phyloP scores from a whole-genome alignment of 768 basidiomycete genomes.

The Tricholoma terreum region DNA sequence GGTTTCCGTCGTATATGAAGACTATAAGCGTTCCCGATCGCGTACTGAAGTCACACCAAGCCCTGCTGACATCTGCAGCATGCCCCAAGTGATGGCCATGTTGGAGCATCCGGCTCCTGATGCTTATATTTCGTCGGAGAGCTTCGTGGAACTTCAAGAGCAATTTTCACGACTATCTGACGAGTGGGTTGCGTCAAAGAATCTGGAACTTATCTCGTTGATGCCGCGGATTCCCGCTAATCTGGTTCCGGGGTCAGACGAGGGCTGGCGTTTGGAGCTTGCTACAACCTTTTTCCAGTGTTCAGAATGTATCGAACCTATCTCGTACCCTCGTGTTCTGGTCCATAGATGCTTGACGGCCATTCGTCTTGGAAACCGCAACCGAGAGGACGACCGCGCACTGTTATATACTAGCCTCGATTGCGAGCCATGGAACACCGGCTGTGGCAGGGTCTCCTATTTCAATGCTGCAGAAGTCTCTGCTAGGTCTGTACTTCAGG shows the following conservation, averaged over 20 bases:
- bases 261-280: slow-evolving; percentile 13
- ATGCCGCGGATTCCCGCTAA: slow-evolving; percentile 11
- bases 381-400: slow-evolving; percentile 20
- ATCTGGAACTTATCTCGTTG: slow-evolving; percentile 13
- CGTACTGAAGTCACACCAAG: slow-evolving; percentile 18
- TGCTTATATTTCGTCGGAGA: slow-evolving; percentile 13
- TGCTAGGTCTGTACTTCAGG: slow-evolving; percentile 12
- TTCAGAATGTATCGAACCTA: slow-evolving; percentile 19
- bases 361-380: slow-evolving; percentile 20
- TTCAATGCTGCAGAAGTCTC: slow-evolving; percentile 14
- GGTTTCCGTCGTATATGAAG: slow-evolving; percentile 15
- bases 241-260: background rate
- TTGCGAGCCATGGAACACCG: slow-evolving; percentile 21
- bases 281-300: slow-evolving; percentile 27
- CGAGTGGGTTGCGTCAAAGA: slow-evolving; percentile 20
- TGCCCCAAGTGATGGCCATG: slow-evolving; percentile 20
- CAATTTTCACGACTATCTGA: slow-evolving; percentile 15
- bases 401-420: slow-evolving; percentile 14
- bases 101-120: slow-evolving; percentile 16
- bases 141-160: slow-evolving; percentile 14
- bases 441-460: slow-evolving; percentile 11
- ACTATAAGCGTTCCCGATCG: slow-evolving; percentile 13
- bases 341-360: slow-evolving; percentile 19
- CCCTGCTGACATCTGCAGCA: slow-evolving; percentile 19
- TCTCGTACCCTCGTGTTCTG: slow-evolving; percentile 24